Evolutionary conservation across 352 stramenopile genomes (phyloP).

Genomic region (Vaucheria bursata): DNA sequence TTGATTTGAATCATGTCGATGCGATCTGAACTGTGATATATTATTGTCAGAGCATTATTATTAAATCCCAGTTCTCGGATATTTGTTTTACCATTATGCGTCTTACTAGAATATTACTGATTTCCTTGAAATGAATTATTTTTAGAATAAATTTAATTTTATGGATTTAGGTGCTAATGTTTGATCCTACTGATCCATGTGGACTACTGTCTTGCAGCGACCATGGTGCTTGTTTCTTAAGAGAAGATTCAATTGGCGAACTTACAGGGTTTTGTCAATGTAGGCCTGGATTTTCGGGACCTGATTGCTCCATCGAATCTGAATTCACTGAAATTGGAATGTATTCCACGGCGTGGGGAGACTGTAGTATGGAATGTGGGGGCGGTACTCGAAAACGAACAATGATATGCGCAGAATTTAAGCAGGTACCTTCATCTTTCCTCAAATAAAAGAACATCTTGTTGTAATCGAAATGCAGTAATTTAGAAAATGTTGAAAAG

Average conservation of each 20-base stretch:
- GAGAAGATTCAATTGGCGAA: constrained; percentile 16
- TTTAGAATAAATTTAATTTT: no score
- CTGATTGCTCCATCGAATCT: constrained; percentile 25
- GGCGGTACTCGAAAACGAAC: constrained; percentile 14
- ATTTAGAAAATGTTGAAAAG: no score
- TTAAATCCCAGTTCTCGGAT: no score
- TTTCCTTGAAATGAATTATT: no score
- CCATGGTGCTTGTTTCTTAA: constrained; percentile 35
- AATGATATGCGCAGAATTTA: constrained; percentile 2
- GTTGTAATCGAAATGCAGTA: no score
- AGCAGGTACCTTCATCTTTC: no score
- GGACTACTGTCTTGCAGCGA: constrained; percentile 30
- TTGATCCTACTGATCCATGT: constrained; percentile 33
- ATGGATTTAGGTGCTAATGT: constrained; percentile 30
- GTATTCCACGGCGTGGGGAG: constrained; percentile 25
- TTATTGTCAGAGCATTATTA: no score
- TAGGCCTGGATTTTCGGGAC: constrained; percentile 22
- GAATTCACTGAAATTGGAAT: constrained; percentile 10
- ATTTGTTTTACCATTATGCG: no score
- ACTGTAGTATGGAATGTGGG: constrained; percentile 33
- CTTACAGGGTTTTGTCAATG: constrained; percentile 36
- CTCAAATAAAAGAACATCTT: no score
- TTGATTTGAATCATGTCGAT: no score
- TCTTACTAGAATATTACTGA: no score
- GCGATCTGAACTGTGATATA: no score